Conservation (phyloP, 2,329 filamentous ascomycete genomes). For the Colletotrichum sublineola region DNA sequence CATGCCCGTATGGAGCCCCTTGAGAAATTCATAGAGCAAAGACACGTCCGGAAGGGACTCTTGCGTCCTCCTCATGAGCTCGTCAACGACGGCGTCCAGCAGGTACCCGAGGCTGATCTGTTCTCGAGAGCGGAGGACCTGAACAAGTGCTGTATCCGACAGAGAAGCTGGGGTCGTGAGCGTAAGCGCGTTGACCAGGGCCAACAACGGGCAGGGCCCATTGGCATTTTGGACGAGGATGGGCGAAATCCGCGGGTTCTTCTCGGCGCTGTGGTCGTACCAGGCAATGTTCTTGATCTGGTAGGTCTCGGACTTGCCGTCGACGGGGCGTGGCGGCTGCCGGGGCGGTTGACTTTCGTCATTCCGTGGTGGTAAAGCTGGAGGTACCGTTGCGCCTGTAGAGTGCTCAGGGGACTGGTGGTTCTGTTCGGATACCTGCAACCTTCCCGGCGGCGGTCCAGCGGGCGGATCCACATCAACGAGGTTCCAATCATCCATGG, state of each 20-base stretch:
- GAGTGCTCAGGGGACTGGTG: background rate
- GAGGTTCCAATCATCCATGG: conserved; percentile 65
- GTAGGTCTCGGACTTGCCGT: conserved; percentile 81
- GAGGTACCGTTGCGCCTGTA: conserved; percentile 40
- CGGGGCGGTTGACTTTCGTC: conserved; percentile 53
- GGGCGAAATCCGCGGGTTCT: conserved; percentile 81
- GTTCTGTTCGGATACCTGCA: background rate
- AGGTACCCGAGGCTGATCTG: conserved; percentile 89
- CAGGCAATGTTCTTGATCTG: conserved; percentile 93
- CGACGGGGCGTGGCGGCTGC: conserved; percentile 51
- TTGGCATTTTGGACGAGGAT: conserved; percentile 95
- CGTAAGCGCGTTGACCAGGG: conserved; percentile 91
- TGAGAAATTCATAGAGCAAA: conserved; percentile 88
- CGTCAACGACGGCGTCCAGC: conserved; percentile 91
- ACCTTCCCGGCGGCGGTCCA: background rate
- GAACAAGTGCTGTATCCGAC: conserved; percentile 78
- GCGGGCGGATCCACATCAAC: conserved; percentile 44
- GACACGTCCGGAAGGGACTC: conserved; percentile 83
- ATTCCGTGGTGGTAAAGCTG: conserved; percentile 56
- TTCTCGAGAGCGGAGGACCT: conserved; percentile 83
- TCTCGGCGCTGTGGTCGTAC: conserved; percentile 73
- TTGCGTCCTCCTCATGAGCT: conserved; percentile 81
- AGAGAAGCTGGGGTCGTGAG: conserved; percentile 79
- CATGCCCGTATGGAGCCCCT: conserved; percentile 94
- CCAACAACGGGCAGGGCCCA: conserved; percentile 92